Evolutionary conservation across 495 filamentous ascomycete genomes (phyloP), one percentile per base, ranked within the genome.

Genomic region (Penicillium riverlandense): DNA sequence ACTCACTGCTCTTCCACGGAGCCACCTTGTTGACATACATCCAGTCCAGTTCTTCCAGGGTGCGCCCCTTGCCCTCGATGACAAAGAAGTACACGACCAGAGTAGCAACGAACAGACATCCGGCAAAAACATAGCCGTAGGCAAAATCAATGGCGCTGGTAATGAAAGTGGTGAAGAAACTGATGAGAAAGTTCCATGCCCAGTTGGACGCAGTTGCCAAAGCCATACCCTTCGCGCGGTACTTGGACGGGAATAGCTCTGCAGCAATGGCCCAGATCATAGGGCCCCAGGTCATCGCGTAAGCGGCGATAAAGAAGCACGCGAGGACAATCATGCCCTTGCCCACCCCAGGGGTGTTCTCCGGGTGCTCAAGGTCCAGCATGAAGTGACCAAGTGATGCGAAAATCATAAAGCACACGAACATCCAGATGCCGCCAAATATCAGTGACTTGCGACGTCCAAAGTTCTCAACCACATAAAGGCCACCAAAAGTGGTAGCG

Each of bases 111-210:
- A 85, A 61, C 52, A 81, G 77, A 59, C 80, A 86, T 2, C 66
- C 80, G 0, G 82, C 85, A 45, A 90, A 89, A 49, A 91, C 77
- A 55, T 84, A 90, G 11, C 86, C 86, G 57, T 86, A 89, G 7
- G 69, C 62, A 64, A 80, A 90, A 36, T 77, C 71, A 51, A 91
- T 89, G 2, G 69, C 71, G 1, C 58, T 55, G 8, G 76, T 80
- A 52, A 86, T 86, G 57, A 84, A 80, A 0, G 85, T 81, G 0
- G 86, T 88, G 62, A 89, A 84, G 69, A 89, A 88, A 8, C 78
- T 76, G 49, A 91, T 76, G 40, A 90, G 57, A 69, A 90, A 95
- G 59, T 92, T 95, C 82, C 82, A 90, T 15, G 80, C 68, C 88
- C 88, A 94, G 67, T 91, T 94, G 30, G 79, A 77, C 8, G 83